Evolutionary conservation across 345 rosid species (phyloP).

Genomic region (Hypericum perforatum): DNA sequence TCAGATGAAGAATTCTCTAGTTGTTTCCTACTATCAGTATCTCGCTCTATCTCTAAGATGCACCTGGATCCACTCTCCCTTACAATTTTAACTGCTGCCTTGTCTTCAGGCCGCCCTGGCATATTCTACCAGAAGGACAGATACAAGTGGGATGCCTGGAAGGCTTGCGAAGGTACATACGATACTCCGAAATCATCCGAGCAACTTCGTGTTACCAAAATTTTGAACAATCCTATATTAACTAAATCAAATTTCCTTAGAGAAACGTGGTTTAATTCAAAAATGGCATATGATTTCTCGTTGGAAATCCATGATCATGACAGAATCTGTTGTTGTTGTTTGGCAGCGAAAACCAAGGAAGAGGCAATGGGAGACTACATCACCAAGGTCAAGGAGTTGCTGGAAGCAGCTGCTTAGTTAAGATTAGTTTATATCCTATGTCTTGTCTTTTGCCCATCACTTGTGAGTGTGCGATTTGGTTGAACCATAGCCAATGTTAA

Average conservation of each 20-base stretch:
- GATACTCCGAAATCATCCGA: neutral
- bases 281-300: neutral
- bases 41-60: too few species aligned
- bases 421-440: too few species aligned
- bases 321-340: neutral
- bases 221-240: too few species aligned
- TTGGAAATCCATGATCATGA: neutral
- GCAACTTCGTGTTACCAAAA: neutral
- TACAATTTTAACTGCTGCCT: neutral
- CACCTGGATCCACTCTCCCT: too few species aligned
- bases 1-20: neutral
- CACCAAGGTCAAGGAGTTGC: conserved; percentile 68
- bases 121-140: conserved; percentile 67
- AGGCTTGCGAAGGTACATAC: conserved; percentile 68
- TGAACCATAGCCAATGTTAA: too few species aligned
- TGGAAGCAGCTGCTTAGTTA: conserved; percentile 31
- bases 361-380: conserved; percentile 71
- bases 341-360: conserved; percentile 52
- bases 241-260: too few species aligned
- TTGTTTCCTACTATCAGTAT: too few species aligned
- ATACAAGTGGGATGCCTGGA: conserved; percentile 99
- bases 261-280: too few species aligned
- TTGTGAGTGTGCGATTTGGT: too few species aligned
- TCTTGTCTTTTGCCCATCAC: too few species aligned
- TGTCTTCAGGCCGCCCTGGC: conserved; percentile 73